Conservation (phyloP, 805 yeast species). For the Candida coleopterorum region DNA sequence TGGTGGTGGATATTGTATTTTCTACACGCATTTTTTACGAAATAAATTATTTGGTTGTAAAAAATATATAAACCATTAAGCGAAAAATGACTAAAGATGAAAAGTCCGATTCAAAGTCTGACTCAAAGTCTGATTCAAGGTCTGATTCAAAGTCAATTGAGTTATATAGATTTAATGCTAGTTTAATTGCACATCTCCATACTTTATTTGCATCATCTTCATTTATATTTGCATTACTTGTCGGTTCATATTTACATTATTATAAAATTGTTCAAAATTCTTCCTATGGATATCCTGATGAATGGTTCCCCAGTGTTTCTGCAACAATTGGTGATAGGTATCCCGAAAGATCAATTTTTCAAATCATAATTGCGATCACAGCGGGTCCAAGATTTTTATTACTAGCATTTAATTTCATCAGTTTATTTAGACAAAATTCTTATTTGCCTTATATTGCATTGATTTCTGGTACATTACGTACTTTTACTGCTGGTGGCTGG, state of each 20-base stretch:
- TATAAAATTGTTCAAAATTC: conserved; percentile 85
- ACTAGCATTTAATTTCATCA: conserved; percentile 48
- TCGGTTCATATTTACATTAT: conserved; percentile 77
- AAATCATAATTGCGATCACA: conserved; percentile 85
- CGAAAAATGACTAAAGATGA: conserved; percentile 1
- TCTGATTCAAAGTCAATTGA: conserved; percentile 1
- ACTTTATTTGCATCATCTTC: conserved; percentile 69
- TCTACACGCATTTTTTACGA: conserved; percentile 2
- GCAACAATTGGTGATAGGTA: conserved; percentile 97
- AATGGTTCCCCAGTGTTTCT: conserved; percentile 97
- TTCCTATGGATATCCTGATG: conserved; percentile 88
- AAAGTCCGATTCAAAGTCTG: background rate
- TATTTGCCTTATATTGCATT: conserved; percentile 39
- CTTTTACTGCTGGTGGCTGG: conserved; percentile 98
- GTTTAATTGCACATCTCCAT: conserved; percentile 66
- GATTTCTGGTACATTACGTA: conserved; percentile 75
- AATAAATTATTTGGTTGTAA: too few relatives aligned
- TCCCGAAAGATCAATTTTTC: conserved; percentile 92
- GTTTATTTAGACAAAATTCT: conserved; percentile 35
- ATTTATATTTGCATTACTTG: conserved; percentile 65
- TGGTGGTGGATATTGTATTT: conserved; percentile 14
- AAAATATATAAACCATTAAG: too few relatives aligned
- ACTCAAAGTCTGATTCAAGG: too few relatives aligned
- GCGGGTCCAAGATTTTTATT: conserved; percentile 86
- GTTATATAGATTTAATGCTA: conserved; percentile 49